A percentile compares a stretch with the other conserved stretches of the same genome.
phyloP scores from a whole-genome alignment of 495 filamentous ascomycete genomes.

The Talaromyces ruber region DNA sequence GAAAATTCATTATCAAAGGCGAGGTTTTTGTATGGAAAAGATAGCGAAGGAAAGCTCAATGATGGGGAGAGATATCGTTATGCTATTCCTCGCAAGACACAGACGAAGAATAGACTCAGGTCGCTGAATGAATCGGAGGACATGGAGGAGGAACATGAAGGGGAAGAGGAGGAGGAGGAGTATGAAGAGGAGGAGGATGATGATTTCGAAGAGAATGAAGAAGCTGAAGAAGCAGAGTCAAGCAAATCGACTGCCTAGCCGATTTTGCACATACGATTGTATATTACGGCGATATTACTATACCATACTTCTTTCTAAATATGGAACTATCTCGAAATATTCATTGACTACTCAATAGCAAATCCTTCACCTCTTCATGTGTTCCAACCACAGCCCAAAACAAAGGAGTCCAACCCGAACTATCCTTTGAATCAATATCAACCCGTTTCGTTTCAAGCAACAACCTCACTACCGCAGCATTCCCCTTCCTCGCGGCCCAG shows the following conservation, averaged over 20 bases:
- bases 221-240: not conserved
- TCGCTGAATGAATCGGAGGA: not conserved
- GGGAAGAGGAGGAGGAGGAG: not conserved
- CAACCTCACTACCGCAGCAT: slow-evolving; percentile 11
- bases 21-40: not conserved
- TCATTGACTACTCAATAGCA: not conserved
- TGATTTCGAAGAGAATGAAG: not conserved
- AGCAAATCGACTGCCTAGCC: not conserved
- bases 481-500: not conserved
- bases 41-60: not conserved
- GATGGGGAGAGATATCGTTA: slow-evolving; percentile 3
- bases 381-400: not conserved
- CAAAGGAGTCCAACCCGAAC: not conserved
- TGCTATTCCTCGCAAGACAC: not conserved
- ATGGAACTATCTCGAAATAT: not conserved
- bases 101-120: not conserved
- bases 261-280: not conserved
- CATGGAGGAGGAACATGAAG: not conserved
- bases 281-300: not conserved
- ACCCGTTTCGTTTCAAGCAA: slow-evolving; percentile 11
- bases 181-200: not conserved
- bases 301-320: not conserved
- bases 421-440: slow-evolving; percentile 15
- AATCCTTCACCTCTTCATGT: not conserved
- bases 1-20: not conserved